Conservation (phyloP, 1,284 basidiomycete species). For the Somion occarium region DNA sequence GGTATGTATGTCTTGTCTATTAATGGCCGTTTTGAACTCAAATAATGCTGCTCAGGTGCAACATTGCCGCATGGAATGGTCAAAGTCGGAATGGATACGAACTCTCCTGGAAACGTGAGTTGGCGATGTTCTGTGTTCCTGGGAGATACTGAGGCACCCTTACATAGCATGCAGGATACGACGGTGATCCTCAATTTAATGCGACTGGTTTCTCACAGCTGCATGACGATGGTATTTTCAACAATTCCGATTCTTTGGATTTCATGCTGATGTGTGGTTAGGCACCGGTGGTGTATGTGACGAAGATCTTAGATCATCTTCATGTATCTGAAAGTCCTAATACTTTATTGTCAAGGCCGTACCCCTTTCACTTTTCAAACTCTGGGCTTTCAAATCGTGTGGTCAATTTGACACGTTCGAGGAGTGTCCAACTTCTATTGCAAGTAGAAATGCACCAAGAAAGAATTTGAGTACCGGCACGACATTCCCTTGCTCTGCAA, state of each 20-base stretch:
- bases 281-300: slow-evolving; percentile 16
- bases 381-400: slow-evolving; percentile 50
- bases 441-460: slow-evolving; percentile 38
- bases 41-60: slow-evolving; percentile 35
- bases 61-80: slow-evolving; percentile 66
- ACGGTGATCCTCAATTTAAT: slow-evolving; percentile 38
- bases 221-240: slow-evolving; percentile 54
- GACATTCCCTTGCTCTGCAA: too few relatives aligned
- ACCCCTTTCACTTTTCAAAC: slow-evolving; percentile 57
- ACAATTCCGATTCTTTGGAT: too few relatives aligned
- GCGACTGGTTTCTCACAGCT: slow-evolving; percentile 59
- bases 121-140: neutral
- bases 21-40: neutral
- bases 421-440: slow-evolving; percentile 43
- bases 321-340: neutral
- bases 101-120: slow-evolving; percentile 54
- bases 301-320: neutral
- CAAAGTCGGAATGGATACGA: slow-evolving; percentile 62
- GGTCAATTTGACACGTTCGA: slow-evolving; percentile 36
- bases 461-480: slow-evolving; percentile 42
- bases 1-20: slow-evolving; percentile 28
- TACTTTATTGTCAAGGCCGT: slow-evolving; percentile 34
- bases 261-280: neutral
- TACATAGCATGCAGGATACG: slow-evolving; percentile 58
- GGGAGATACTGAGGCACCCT: neutral